phyloP scores from a whole-genome alignment of 148 eudicot genomes.

The Selenicereus undatus region DNA sequence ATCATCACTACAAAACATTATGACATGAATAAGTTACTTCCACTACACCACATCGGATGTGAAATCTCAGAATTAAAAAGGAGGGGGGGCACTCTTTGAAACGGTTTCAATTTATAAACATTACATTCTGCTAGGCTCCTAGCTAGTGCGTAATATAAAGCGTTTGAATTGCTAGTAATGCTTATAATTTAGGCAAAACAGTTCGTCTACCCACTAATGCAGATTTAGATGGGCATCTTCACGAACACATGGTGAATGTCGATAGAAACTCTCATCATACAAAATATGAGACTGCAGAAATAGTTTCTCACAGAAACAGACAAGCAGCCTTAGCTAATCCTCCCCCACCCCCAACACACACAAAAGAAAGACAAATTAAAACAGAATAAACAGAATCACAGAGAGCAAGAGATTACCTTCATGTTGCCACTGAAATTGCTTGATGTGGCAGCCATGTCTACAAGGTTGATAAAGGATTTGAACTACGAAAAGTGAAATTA shows the following conservation, averaged over 20 bases:
- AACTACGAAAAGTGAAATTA: neutral
- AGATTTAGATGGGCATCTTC: constrained; percentile 13
- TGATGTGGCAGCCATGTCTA: constrained; percentile 40
- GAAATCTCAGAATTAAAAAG: neutral
- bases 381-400: neutral
- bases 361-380: neutral
- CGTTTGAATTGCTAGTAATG: neutral
- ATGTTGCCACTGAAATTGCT: constrained; percentile 52
- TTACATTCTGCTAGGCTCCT: neutral
- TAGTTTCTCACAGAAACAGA: neutral
- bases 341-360: too few relatives aligned
- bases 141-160: neutral
- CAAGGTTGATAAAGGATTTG: too few relatives aligned
- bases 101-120: neutral
- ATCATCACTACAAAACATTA: neutral
- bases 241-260: constrained; percentile 21
- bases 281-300: neutral
- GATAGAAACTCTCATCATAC: neutral
- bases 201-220: neutral
- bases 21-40: neutral
- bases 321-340: neutral
- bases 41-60: neutral
- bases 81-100: neutral
- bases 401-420: constrained; percentile 34
- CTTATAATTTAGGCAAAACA: neutral